These are phyloP conservation scores for thale cress (Arabidopsis thaliana) DNA, from an alignment of 345 rosid genomes.

Conservation along the genomic window DNA sequence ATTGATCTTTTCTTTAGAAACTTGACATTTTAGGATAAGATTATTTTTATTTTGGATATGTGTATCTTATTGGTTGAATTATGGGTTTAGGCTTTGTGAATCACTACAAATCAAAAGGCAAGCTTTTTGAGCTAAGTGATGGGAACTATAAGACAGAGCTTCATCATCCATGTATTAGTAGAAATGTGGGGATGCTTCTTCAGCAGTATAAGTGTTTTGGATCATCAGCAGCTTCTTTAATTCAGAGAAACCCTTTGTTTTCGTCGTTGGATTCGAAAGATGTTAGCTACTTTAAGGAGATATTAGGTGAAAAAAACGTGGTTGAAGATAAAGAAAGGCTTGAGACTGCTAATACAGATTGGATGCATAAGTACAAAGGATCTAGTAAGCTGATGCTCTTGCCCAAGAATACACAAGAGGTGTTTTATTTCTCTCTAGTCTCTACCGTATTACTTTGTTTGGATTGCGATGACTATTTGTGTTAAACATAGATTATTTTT, in stretches of 20 bases:
- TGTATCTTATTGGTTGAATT: constrained; percentile 15
- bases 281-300: constrained; percentile 61
- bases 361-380: constrained; percentile 89
- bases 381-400: constrained; percentile 83
- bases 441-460: background rate
- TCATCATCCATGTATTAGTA: constrained; percentile 26
- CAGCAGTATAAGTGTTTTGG: constrained; percentile 57
- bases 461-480: background rate
- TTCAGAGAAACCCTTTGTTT: constrained; percentile 72
- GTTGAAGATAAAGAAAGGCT: constrained; percentile 80
- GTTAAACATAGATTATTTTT: background rate
- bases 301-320: constrained; percentile 75
- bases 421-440: constrained; percentile 7
- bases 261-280: constrained; percentile 69
- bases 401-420: constrained; percentile 80
- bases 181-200: constrained; percentile 36
- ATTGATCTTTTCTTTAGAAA: background rate
- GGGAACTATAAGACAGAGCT: constrained; percentile 22
- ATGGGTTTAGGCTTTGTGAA: constrained; percentile 40
- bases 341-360: constrained; percentile 79
- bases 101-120: constrained; percentile 32
- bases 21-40: background rate
- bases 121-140: constrained; percentile 8
- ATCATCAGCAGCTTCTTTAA: constrained; percentile 45
- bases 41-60: background rate